A percentile compares a stretch with the other conserved stretches of the same genome.
Evolutionary conservation across 2,329 filamentous ascomycete species (phyloP).

Genomic region (Ophiosphaerella herpotricha): DNA sequence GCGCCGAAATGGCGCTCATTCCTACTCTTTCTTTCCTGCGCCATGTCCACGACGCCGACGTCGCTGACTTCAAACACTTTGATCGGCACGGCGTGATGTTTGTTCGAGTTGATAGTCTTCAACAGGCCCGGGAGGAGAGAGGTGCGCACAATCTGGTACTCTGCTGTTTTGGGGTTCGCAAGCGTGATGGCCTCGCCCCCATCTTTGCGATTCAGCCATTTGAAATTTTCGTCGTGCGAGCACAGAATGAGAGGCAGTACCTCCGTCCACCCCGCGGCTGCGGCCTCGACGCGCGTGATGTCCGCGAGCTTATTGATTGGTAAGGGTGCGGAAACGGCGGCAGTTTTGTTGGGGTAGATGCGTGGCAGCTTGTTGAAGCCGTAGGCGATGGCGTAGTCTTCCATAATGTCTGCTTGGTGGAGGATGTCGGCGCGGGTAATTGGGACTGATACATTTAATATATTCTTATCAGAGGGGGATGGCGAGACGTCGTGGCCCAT

Average conservation of each 20-base stretch:
- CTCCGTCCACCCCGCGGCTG: slow-evolving; percentile 95
- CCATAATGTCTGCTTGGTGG: slow-evolving; percentile 98
- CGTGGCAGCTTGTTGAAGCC: slow-evolving; percentile 96
- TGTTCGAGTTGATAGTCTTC: slow-evolving; percentile 94
- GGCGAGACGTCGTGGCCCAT: slow-evolving; percentile 88
- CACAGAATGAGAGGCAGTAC: slow-evolving; percentile 96
- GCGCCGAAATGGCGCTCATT: slow-evolving; percentile 98
- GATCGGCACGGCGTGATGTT: slow-evolving; percentile 83
- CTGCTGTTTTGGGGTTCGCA: slow-evolving; percentile 88
- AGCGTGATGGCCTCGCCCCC: slow-evolving; percentile 83
- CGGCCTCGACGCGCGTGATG: slow-evolving; percentile 84
- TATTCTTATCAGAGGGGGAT: slow-evolving; percentile 66
- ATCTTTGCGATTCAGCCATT: slow-evolving; percentile 88
- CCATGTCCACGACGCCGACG: slow-evolving; percentile 86
- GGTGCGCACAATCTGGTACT: slow-evolving; percentile 92
- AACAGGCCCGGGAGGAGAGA: slow-evolving; percentile 83
- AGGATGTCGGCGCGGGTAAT: slow-evolving; percentile 92
- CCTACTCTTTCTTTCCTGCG: slow-evolving; percentile 77
- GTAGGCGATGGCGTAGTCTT: slow-evolving; percentile 94
- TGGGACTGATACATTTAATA: slow-evolving; percentile 82
- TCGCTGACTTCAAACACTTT: slow-evolving; percentile 92
- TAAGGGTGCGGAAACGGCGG: slow-evolving; percentile 83
- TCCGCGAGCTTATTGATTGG: slow-evolving; percentile 94
- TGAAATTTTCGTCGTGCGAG: slow-evolving; percentile 98
- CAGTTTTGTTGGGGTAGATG: slow-evolving; percentile 81